Percentiles rank a stretch among this genome's conserved stretches.
Conservation (phyloP, 1,284 basidiomycete genomes). For the Leccinum solheimii region DNA sequence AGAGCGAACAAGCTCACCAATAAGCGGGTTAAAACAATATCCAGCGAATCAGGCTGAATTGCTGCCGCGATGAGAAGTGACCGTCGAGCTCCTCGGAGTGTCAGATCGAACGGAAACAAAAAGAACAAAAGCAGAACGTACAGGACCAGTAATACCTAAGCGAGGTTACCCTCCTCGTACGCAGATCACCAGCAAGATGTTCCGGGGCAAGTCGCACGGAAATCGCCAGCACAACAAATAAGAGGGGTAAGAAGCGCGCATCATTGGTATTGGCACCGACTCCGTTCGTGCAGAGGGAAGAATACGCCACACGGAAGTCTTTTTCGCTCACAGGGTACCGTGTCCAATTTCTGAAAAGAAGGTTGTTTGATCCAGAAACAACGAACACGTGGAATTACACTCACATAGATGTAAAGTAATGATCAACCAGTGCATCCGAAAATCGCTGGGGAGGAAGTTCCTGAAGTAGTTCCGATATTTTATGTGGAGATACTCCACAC, state of each 20-base stretch:
- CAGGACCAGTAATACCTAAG: conserved; percentile 93
- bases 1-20: conserved; percentile 53
- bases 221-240: conserved; percentile 94
- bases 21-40: conserved; percentile 85
- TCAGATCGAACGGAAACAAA: conserved; percentile 12
- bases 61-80: conserved; percentile 87
- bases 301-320: conserved; percentile 81
- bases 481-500: conserved; percentile 86
- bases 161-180: conserved; percentile 74
- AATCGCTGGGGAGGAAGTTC: conserved; percentile 79
- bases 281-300: conserved; percentile 76
- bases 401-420: conserved; percentile 76
- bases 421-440: conserved; percentile 73
- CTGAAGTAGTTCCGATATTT: conserved; percentile 84
- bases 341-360: conserved; percentile 79
- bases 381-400: conserved; percentile 27
- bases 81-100: conserved; percentile 61
- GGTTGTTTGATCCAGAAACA: conserved; percentile 5
- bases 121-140: conserved; percentile 43
- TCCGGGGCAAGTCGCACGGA: conserved; percentile 85
- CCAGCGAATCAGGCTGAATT: conserved; percentile 86
- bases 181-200: conserved; percentile 75
- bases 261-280: conserved; percentile 74
- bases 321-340: conserved; percentile 89
- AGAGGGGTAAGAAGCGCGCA: conserved; percentile 84